These are phyloP conservation scores for Orobanche coerulescens DNA, from an alignment of 257 asterid species.

Conservation along the genomic window DNA sequence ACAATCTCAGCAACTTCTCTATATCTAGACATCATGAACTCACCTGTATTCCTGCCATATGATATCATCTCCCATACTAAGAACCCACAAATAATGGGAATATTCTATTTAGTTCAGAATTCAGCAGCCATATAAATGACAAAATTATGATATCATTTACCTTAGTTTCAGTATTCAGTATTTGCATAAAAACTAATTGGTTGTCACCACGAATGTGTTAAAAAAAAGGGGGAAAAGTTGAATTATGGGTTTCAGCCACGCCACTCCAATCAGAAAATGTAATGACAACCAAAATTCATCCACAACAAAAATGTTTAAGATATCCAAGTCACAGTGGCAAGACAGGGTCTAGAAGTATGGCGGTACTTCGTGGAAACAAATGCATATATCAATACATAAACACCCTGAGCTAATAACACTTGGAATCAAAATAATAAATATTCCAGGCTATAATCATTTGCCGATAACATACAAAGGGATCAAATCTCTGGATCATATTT, in stretches of 20 bases:
- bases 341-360: not conserved
- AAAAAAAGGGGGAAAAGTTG: not conserved
- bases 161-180: slow-evolving; percentile 11
- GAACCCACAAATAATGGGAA: not conserved
- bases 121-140: slow-evolving; percentile 1
- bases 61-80: slow-evolving; percentile 18
- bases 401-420: not conserved
- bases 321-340: not conserved
- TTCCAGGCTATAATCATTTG: not conserved
- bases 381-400: not conserved
- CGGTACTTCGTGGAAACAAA: not conserved
- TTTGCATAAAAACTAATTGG: slow-evolving; percentile 9
- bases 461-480: not conserved
- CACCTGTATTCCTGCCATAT: slow-evolving; percentile 88
- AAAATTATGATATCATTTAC: not conserved
- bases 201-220: not conserved
- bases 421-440: not conserved
- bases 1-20: slow-evolving; percentile 99
- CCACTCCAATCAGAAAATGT: slow-evolving; percentile 12
- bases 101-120: slow-evolving; percentile 1
- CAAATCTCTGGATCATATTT: not conserved
- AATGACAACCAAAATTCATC: slow-evolving; percentile 9
- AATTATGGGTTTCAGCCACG: not conserved
- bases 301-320: slow-evolving; percentile 9
- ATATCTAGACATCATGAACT: slow-evolving; percentile 98